Evolutionary conservation across 805 yeast genomes (phyloP), one percentile per base, ranked within the genome.

Genomic region (Saturnispora ahearnii): DNA sequence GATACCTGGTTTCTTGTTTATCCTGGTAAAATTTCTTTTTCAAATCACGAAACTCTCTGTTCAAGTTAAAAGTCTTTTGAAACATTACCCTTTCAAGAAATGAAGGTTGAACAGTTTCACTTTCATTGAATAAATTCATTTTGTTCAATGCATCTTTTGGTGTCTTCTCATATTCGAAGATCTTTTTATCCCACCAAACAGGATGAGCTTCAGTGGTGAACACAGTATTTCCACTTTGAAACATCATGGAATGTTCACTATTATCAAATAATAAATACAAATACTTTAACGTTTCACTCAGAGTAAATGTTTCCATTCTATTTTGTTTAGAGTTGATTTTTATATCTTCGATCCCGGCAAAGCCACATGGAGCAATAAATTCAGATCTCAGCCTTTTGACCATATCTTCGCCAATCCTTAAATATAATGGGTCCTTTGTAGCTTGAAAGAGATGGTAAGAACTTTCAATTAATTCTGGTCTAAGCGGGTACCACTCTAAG

Each of bases 181-280:
- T 50, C 5, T 63, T 55, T 5, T 64, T 54, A 44, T 77, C 77
- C 48, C 76, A 71, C 95, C 96, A 87, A 54, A 89, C 63, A 3
- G 96, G 96, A 64, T 90, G 98, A 0, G 90, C 96, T 59, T 90
- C 98, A 0, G 98, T 90, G 11, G 91, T 78, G 64, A 89, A 84
- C 44, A 84, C 65, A 4, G 63, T 53, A 41, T 64, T 66, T 31
- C 70, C 65, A 2, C 65, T 64, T 44, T 53, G 55, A 26, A 46
- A 46, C 3, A 26, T 24, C 2, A 31, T 40, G 2, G 48, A 57
- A 28, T 70, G 66, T 15, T 61, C 58, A 1, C 66, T 63, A 49
- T 62, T 61, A 60, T 88, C 95, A 68, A 90, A 90, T 41, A 89
- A 66, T 29, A 90, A 65, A 59, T 82, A 90, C 12, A 90, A 67